A percentile compares a stretch with the other conserved stretches of the same genome.
These are phyloP conservation scores for Geranium brycei DNA, from an alignment of 345 rosid species.

Conservation along the genomic window DNA sequence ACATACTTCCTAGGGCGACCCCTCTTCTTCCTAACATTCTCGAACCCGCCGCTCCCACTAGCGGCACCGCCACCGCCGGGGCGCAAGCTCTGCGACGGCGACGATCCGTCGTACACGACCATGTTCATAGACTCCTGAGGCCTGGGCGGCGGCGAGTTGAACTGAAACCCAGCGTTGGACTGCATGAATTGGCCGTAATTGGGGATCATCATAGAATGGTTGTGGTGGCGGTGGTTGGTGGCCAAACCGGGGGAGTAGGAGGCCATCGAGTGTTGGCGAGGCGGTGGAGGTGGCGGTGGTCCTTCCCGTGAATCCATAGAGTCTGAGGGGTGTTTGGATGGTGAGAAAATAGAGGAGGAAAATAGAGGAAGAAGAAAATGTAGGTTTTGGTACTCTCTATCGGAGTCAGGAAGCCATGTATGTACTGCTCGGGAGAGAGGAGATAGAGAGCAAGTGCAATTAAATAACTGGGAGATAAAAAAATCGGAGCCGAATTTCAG, in stretches of 20 bases:
- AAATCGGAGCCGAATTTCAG: not conserved
- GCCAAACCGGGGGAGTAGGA: slow-evolving; percentile 9
- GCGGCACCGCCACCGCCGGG: not conserved
- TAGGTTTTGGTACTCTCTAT: not conserved
- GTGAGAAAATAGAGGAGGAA: not conserved
- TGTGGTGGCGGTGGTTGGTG: not conserved
- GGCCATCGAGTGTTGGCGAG: slow-evolving; percentile 5
- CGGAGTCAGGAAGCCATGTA: too few species aligned
- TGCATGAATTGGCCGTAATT: slow-evolving; percentile 18
- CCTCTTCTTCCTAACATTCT: slow-evolving; percentile 63
- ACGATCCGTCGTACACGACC: slow-evolving; percentile 46
- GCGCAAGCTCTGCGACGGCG: slow-evolving; percentile 27
- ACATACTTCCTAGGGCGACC: slow-evolving; percentile 87
- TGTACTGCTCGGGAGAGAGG: not conserved
- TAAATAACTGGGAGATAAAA: not conserved
- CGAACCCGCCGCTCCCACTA: slow-evolving; percentile 23
- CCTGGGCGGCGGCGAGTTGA: slow-evolving; percentile 22
- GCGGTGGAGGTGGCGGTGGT: slow-evolving; percentile 4
- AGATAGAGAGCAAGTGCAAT: not conserved
- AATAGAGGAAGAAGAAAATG: not conserved
- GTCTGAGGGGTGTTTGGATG: slow-evolving; percentile 6
- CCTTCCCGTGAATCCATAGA: slow-evolving; percentile 44
- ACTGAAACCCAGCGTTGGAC: slow-evolving; percentile 19
- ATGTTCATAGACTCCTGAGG: slow-evolving; percentile 9
- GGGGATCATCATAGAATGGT: slow-evolving; percentile 7